These are phyloP conservation scores for Gamsiella multidivaricata DNA, from an alignment of 192 early-diverging fungal genomes.

Conservation along the genomic window DNA sequence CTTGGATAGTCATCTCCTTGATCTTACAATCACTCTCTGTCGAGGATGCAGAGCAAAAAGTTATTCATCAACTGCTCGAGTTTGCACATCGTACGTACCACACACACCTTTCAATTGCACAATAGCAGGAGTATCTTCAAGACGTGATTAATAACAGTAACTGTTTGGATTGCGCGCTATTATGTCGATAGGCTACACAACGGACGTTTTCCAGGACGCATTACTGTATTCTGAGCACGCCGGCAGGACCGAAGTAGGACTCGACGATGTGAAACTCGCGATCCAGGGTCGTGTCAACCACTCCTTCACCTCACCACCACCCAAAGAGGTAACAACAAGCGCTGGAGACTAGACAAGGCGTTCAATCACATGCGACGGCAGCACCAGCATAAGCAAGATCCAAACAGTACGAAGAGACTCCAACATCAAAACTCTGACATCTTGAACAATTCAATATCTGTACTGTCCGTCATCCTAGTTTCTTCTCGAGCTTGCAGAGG, in stretches of 20 bases:
- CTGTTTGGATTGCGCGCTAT: slow-evolving; percentile 4
- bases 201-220: slow-evolving; percentile 93
- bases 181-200: slow-evolving; percentile 77
- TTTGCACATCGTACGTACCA: slow-evolving; percentile 83
- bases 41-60: slow-evolving; percentile 90
- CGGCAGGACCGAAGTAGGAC: slow-evolving; percentile 75
- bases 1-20: slow-evolving; percentile 77
- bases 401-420: no score
- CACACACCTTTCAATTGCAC: no score
- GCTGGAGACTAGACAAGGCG: background rate
- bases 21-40: slow-evolving; percentile 87
- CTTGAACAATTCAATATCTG: no score
- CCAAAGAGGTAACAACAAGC: slow-evolving; percentile 76
- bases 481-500: slow-evolving; percentile 77
- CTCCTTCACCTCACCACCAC: slow-evolving; percentile 90
- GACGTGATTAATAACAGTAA: background rate
- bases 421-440: no score
- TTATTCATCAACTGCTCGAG: slow-evolving; percentile 92
- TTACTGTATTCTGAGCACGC: slow-evolving; percentile 94
- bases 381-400: no score
- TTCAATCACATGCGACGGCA: background rate
- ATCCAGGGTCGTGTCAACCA: slow-evolving; percentile 92
- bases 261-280: slow-evolving; percentile 90
- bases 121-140: no score
- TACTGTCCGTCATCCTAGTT: slow-evolving; percentile 58